Percentiles rank a stretch among this genome's conserved stretches.
Evolutionary conservation across 2,329 filamentous ascomycete species (phyloP).

Genomic region (Aspergillus viridinutans): DNA sequence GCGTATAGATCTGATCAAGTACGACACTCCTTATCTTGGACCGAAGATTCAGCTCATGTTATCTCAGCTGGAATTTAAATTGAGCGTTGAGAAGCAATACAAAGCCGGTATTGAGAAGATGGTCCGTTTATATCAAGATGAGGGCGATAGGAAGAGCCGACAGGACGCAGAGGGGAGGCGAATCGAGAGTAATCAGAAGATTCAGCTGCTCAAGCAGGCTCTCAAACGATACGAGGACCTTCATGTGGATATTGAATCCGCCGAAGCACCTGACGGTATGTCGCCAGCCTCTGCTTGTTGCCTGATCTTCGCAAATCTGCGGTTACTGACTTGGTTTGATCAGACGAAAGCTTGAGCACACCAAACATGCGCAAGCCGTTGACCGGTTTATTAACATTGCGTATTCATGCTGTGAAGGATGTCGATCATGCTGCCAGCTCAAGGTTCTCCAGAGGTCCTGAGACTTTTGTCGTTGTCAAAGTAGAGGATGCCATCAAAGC

Average conservation of each 20-base stretch:
- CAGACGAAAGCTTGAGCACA: constrained; percentile 94
- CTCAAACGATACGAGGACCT: constrained; percentile 96
- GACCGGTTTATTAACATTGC: constrained; percentile 81
- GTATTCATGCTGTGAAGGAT: constrained; percentile 83
- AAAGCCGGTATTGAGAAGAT: constrained; percentile 99
- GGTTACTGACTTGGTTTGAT: constrained; percentile 23
- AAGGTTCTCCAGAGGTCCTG: constrained; percentile 82
- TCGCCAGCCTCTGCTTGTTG: constrained; percentile 9
- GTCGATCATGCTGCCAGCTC: constrained; percentile 85
- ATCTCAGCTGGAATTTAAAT: constrained; percentile 96
- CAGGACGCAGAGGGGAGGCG: constrained; percentile 84
- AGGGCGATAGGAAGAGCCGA: constrained; percentile 93
- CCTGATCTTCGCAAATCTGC: background rate
- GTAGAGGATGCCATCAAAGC: constrained; percentile 92
- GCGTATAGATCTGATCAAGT: constrained; percentile 85
- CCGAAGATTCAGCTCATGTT: constrained; percentile 99
- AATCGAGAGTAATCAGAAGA: constrained; percentile 97
- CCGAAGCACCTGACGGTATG: constrained; percentile 76
- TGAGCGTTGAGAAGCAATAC: constrained; percentile 98
- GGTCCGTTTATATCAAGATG: constrained; percentile 95
- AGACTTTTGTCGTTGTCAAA: constrained; percentile 94
- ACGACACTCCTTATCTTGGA: constrained; percentile 90
- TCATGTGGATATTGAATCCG: constrained; percentile 83
- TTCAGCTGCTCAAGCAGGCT: constrained; percentile 89
- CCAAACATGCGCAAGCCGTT: constrained; percentile 95